Percentiles rank a stretch among this genome's conserved stretches.
phyloP scores from a whole-genome alignment of 2,329 filamentous ascomycete species.

The Calycina marina region DNA sequence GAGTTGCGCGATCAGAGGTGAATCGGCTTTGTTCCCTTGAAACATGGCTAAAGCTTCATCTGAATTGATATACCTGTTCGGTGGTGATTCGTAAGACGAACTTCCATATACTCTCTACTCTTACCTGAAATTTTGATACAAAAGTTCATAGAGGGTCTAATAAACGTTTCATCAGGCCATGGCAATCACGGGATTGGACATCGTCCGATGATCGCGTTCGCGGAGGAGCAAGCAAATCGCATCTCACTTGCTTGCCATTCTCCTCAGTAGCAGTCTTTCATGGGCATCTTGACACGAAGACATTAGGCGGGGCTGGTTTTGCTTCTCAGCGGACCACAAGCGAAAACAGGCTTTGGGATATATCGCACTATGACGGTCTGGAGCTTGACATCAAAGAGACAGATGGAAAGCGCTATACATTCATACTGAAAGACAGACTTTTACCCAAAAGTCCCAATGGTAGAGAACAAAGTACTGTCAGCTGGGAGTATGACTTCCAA shows the following conservation, averaged over 20 bases:
- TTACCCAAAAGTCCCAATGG: constrained; percentile 43
- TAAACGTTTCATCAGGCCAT: too few species aligned
- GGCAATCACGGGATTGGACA: constrained; percentile 48
- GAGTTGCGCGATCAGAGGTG: too few species aligned
- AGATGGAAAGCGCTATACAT: constrained; percentile 56
- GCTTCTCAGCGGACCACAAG: constrained; percentile 57
- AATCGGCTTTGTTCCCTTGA: too few species aligned
- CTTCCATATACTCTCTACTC: too few species aligned
- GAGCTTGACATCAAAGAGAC: constrained; percentile 34
- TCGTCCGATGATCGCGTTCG: constrained; percentile 64
- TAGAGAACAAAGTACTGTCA: constrained; percentile 55
- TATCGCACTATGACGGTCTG: constrained; percentile 48
- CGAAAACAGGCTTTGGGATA: constrained; percentile 44
- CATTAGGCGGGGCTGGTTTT: constrained; percentile 69
- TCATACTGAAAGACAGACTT: constrained; percentile 60
- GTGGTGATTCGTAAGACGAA: too few species aligned
- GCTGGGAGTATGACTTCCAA: constrained; percentile 59
- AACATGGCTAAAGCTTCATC: too few species aligned
- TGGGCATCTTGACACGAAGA: constrained; percentile 56
- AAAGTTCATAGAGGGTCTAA: too few species aligned
- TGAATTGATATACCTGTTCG: too few species aligned
- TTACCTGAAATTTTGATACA: too few species aligned
- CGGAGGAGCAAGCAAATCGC: constrained; percentile 50
- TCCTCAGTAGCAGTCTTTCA: constrained; percentile 36
- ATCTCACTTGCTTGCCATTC: constrained; percentile 25